phyloP scores from a whole-genome alignment of 306 rosid species.

The Chamaecrista fasciculata region DNA sequence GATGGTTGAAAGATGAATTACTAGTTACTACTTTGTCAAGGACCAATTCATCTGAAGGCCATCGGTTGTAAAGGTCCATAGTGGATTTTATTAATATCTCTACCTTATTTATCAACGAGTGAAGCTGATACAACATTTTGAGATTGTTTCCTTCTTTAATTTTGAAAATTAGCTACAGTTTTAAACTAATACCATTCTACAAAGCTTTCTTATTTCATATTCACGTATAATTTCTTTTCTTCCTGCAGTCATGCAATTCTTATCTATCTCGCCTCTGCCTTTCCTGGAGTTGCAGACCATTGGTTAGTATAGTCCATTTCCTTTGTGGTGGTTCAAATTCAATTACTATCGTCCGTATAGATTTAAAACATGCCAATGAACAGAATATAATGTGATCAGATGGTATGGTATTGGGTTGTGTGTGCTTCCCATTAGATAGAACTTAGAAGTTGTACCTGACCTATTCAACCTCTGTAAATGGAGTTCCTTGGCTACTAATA shows the following conservation, averaged over 20 bases:
- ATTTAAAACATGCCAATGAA: not conserved
- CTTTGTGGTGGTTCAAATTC: conserved; percentile 3
- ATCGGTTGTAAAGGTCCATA: not conserved
- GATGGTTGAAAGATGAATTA: not conserved
- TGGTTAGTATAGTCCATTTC: conserved; percentile 58
- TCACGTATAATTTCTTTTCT: conserved; percentile 11
- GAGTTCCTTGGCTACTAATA: conserved; percentile 4
- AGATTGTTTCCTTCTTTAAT: not conserved
- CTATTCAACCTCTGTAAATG: not conserved
- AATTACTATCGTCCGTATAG: not conserved
- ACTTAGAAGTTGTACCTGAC: not conserved
- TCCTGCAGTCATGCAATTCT: conserved; percentile 83
- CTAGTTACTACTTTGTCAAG: not conserved
- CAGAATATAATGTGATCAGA: not conserved
- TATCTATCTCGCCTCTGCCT: conserved; percentile 66
- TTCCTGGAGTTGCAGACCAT: conserved; percentile 80
- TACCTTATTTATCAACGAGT: not conserved
- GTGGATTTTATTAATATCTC: not conserved
- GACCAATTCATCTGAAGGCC: not conserved
- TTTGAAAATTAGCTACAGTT: not conserved
- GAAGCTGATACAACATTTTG: not conserved
- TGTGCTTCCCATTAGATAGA: not conserved
- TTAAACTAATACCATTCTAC: not conserved
- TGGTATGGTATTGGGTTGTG: not conserved
- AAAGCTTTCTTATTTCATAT: not conserved